Percentiles rank a stretch among this genome's conserved stretches.
phyloP scores from a whole-genome alignment of 2,329 filamentous ascomycete species.

The Colletotrichum melonis region DNA sequence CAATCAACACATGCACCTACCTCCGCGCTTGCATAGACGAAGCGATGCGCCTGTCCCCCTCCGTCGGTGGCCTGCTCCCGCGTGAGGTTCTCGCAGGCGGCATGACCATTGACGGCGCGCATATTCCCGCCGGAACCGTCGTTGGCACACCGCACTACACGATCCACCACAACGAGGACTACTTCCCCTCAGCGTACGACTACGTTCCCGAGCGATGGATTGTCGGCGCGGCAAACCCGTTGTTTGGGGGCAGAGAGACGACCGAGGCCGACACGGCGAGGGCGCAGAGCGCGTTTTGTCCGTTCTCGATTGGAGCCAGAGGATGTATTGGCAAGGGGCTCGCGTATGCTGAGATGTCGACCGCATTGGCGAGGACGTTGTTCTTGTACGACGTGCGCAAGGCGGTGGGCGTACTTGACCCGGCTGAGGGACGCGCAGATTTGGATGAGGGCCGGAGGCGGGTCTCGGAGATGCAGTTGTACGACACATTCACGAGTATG shows the following conservation, averaged over 20 bases:
- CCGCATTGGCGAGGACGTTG: conserved; percentile 70
- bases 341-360: conserved; percentile 75
- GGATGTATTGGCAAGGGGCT: conserved; percentile 80
- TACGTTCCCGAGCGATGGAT: conserved; percentile 77
- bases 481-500: conserved; percentile 78
- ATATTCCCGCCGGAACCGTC: conserved; percentile 68
- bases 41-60: conserved; percentile 72
- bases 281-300: conserved; percentile 78
- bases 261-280: conserved; percentile 62
- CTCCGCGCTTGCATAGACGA: conserved; percentile 74
- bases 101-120: conserved; percentile 63
- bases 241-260: conserved; percentile 48
- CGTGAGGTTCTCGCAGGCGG: conserved; percentile 69
- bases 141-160: conserved; percentile 75
- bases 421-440: conserved; percentile 61
- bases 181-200: conserved; percentile 69
- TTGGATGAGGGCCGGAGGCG: conserved; percentile 67
- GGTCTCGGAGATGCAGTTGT: conserved; percentile 73
- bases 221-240: conserved; percentile 53
- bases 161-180: conserved; percentile 73
- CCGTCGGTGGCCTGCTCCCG: conserved; percentile 69
- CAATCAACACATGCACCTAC: conserved; percentile 64
- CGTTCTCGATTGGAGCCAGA: conserved; percentile 76
- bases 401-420: conserved; percentile 60
- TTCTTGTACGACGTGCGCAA: conserved; percentile 70